phyloP scores from a whole-genome alignment of 2,329 filamentous ascomycete genomes.

The Colletotrichum sp. region DNA sequence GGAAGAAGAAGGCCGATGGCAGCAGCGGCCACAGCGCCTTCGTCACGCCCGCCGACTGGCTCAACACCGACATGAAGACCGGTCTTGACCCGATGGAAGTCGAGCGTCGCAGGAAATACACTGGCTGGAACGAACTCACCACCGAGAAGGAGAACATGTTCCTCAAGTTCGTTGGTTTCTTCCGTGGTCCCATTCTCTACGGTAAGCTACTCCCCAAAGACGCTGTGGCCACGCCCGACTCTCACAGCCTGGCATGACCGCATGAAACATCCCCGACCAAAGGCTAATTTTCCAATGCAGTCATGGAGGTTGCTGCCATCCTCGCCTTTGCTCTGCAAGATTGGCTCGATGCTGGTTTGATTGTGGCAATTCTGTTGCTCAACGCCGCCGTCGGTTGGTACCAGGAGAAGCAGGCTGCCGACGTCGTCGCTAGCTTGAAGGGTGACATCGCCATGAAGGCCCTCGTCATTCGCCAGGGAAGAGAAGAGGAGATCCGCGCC shows the following conservation, averaged over 20 bases:
- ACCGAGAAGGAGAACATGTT: constrained; percentile 80
- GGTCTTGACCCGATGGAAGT: constrained; percentile 66
- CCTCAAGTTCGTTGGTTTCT: constrained; percentile 77
- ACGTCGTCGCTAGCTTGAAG: constrained; percentile 76
- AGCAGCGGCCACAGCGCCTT: constrained; percentile 33
- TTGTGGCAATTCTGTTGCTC: constrained; percentile 75
- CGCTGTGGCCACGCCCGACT: neutral
- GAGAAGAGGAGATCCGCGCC: constrained; percentile 72
- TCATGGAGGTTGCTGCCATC: constrained; percentile 79
- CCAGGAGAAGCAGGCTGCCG: constrained; percentile 81
- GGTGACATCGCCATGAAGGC: constrained; percentile 81
- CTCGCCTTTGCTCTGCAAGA: constrained; percentile 76
- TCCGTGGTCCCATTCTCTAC: constrained; percentile 78
- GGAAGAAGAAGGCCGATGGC: constrained; percentile 27
- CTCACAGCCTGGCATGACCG: constrained; percentile 1
- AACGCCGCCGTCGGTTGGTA: constrained; percentile 82
- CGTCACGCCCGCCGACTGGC: constrained; percentile 69
- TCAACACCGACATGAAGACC: constrained; percentile 69
- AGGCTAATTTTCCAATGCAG: constrained; percentile 30
- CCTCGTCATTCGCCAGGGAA: constrained; percentile 69
- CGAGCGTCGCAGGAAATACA: constrained; percentile 67
- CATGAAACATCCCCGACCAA: constrained; percentile 10
- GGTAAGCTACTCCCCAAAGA: constrained; percentile 52
- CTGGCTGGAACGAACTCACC: constrained; percentile 74
- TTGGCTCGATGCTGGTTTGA: constrained; percentile 77